Conservation (phyloP, 225 moss, liverwort and hornwort species). For the Pseudoscleropodium purum region DNA sequence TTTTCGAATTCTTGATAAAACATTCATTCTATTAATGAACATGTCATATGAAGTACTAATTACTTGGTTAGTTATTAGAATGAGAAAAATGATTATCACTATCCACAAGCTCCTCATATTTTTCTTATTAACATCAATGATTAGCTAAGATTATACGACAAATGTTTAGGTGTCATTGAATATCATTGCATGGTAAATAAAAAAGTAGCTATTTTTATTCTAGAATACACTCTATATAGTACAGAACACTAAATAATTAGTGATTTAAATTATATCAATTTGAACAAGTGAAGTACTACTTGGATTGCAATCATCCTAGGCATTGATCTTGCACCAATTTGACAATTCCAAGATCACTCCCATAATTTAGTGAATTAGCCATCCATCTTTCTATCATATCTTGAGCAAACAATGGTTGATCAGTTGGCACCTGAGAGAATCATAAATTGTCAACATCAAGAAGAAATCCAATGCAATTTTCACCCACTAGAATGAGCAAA, state of each 20-base stretch:
- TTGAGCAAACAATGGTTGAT: slow-evolving; percentile 73
- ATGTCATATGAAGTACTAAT: not conserved
- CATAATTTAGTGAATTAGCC: slow-evolving; percentile 16
- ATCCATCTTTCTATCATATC: slow-evolving; percentile 94
- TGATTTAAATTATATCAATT: not conserved
- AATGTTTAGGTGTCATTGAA: not conserved
- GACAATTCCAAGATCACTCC: not conserved
- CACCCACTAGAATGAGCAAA: not conserved
- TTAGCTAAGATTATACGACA: not conserved
- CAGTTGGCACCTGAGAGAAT: slow-evolving; percentile 58
- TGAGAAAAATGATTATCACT: not conserved
- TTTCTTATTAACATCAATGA: not conserved
- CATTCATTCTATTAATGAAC: not conserved
- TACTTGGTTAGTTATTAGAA: not conserved
- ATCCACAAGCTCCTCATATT: not conserved
- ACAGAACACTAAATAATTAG: rapidly evolving
- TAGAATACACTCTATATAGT: too few relatives aligned
- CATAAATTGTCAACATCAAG: not conserved
- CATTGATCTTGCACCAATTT: not conserved
- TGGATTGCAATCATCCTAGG: not conserved
- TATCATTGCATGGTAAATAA: too few relatives aligned
- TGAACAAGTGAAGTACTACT: not conserved
- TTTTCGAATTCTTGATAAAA: too few relatives aligned
- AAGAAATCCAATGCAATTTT: not conserved
- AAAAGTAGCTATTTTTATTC: not conserved